Conservation (phyloP, 2,329 filamentous ascomycete species). For the Colletotrichum aenigma region DNA sequence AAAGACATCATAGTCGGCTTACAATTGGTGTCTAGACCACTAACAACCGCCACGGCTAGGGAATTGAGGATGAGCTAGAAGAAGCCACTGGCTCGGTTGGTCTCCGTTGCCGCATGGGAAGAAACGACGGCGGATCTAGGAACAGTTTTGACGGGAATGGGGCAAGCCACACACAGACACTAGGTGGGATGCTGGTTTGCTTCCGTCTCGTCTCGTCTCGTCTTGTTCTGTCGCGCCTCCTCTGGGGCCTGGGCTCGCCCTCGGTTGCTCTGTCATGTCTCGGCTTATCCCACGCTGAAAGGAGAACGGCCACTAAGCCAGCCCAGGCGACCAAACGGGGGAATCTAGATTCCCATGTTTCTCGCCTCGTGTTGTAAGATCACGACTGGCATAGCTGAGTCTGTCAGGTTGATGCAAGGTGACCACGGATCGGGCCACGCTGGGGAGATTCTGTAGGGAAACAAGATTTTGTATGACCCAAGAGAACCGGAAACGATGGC, state of each 20-base stretch:
- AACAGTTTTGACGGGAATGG: constrained; percentile 13
- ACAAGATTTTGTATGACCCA: not conserved
- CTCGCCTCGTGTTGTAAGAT: not conserved
- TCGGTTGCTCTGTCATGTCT: constrained; percentile 11
- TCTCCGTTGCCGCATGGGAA: constrained; percentile 19
- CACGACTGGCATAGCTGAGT: not conserved
- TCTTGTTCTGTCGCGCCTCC: constrained; percentile 11
- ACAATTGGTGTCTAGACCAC: constrained; percentile 8
- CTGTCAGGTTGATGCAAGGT: not conserved
- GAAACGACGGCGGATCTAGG: constrained; percentile 7
- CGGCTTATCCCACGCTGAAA: constrained; percentile 1
- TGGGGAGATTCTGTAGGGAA: constrained; percentile 14
- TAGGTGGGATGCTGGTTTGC: constrained; percentile 17
- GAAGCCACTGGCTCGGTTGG: constrained; percentile 15
- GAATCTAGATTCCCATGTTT: not conserved
- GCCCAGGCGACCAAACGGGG: not conserved
- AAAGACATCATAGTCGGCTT: constrained; percentile 15
- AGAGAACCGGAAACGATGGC: not conserved
- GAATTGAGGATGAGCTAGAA: constrained; percentile 10
- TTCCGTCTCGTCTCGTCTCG: constrained; percentile 22
- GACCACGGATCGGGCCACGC: not conserved
- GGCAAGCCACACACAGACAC: constrained; percentile 15
- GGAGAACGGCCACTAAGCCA: constrained; percentile 14
- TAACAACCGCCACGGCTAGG: constrained; percentile 10
- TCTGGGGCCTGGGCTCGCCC: constrained; percentile 8